A percentile compares a stretch with the other conserved stretches of the same genome.
phyloP scores from a whole-genome alignment of 176 grass and related monocot genomes.

The Cenchrus fungigraminus region DNA sequence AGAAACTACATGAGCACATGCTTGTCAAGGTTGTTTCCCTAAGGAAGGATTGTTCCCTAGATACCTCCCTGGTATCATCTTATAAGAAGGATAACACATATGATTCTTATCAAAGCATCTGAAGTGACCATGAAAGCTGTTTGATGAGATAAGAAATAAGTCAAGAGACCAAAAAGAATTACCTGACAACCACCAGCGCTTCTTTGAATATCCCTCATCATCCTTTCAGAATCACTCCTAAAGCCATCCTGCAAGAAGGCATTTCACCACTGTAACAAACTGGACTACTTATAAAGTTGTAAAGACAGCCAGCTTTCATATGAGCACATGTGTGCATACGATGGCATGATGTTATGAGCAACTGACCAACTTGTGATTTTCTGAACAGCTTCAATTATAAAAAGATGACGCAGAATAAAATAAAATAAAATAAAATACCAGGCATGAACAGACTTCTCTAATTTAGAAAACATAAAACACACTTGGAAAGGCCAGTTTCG shows the following conservation, averaged over 20 bases:
- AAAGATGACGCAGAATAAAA: background rate
- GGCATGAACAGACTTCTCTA: background rate
- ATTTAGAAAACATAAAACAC: background rate
- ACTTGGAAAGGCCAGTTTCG: background rate
- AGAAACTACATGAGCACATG: background rate
- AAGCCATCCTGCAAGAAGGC: slow-evolving; percentile 74
- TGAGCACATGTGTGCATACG: background rate
- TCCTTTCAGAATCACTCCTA: slow-evolving; percentile 88
- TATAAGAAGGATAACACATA: too few relatives aligned
- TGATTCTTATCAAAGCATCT: slow-evolving; percentile 23
- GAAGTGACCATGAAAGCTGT: slow-evolving; percentile 26
- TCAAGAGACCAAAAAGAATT: slow-evolving; percentile 18
- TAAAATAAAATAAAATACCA: background rate
- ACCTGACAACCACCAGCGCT: slow-evolving; percentile 81
- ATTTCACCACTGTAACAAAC: slow-evolving; percentile 36
- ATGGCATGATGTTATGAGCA: background rate
- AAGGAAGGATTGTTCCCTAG: too few relatives aligned
- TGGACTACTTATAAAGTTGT: background rate
- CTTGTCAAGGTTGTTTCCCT: background rate
- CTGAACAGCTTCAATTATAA: background rate
- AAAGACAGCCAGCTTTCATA: background rate
- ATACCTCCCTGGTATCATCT: too few relatives aligned
- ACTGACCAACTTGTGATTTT: background rate
- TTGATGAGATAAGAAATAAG: slow-evolving; percentile 24
- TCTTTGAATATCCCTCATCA: slow-evolving; percentile 85